Evolutionary conservation across 306 rosid species (phyloP), one percentile per base, ranked within the genome.

Genomic region (Vicia faba): DNA sequence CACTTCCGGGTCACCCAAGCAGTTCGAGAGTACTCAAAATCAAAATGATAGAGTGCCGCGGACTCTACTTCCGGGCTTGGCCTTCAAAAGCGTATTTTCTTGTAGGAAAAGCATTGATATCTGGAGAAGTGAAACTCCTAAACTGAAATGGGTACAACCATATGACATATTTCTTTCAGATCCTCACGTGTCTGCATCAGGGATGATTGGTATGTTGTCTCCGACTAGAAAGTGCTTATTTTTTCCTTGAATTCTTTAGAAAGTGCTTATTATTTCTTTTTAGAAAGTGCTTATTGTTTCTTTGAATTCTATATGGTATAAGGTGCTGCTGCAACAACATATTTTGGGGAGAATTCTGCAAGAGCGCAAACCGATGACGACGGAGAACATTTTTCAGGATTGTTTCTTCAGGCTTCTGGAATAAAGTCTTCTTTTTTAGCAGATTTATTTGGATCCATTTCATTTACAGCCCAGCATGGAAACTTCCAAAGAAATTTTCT

Each of bases 381-480:
- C 62, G 75, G 67, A 55, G 85, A 75, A 75, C 79, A 66, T 65
- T 75, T 76, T 57, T 74, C 68, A 31, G 89, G 97, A 60, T 51
- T 77, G 62, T 54, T 57, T 72, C 65, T 86, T 56, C 68, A 77
- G 64, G 76, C 78, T 82, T 69, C 82, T 65, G 81, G 82, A 65
- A 61, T 82, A 11, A 84, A 85, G 72, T 83, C 91, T 64, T 80
- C 87, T 63, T 40, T 85, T 75, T 66, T 85, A 11, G 90, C 95
- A 13, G 97, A 90, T 65, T 3, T 66, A 43, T 88, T 93, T 79
- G 97, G 79, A 61, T 82, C 97, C 20, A 48, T 80, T 20, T 80
- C 91, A 8, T 79, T 93, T 70, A 79, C 96, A 44, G 96, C 97
- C 41, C 99, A 89, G 74, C 64, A 71, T 61, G 97, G 99, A 72